These are phyloP conservation scores for Nakataea oryzae DNA, from an alignment of 2,329 filamentous ascomycete genomes.

Conservation along the genomic window DNA sequence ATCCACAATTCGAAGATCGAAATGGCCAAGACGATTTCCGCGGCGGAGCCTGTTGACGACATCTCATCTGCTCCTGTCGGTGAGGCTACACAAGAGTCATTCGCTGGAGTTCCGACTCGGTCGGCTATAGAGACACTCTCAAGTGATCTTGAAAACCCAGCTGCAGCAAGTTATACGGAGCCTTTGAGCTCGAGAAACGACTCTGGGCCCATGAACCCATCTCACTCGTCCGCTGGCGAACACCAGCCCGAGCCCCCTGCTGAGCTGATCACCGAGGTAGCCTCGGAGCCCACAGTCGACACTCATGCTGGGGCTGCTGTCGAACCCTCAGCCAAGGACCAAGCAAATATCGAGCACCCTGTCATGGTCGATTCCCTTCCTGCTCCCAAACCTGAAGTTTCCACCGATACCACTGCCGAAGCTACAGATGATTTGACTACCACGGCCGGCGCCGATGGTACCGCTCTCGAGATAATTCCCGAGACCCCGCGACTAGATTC, in stretches of 20 bases:
- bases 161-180: background rate
- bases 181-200: background rate
- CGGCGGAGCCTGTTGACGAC: background rate
- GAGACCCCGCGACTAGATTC: background rate
- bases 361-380: background rate
- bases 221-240: background rate
- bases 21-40: too few relatives aligned
- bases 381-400: too few relatives aligned
- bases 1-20: too few relatives aligned
- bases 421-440: too few relatives aligned
- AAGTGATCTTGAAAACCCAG: too few relatives aligned
- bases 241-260: background rate
- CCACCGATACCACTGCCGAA: too few relatives aligned
- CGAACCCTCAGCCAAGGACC: background rate
- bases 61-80: background rate
- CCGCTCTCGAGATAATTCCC: background rate
- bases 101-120: background rate
- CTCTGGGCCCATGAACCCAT: background rate
- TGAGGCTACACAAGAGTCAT: slow-evolving; percentile 8
- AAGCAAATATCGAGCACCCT: background rate
- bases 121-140: background rate
- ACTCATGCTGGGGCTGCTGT: background rate
- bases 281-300: too few relatives aligned
- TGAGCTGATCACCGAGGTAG: background rate
- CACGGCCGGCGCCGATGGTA: too few relatives aligned